These are phyloP conservation scores for Rossbeevera mucosa DNA, from an alignment of 768 basidiomycete species.

Conservation along the genomic window DNA sequence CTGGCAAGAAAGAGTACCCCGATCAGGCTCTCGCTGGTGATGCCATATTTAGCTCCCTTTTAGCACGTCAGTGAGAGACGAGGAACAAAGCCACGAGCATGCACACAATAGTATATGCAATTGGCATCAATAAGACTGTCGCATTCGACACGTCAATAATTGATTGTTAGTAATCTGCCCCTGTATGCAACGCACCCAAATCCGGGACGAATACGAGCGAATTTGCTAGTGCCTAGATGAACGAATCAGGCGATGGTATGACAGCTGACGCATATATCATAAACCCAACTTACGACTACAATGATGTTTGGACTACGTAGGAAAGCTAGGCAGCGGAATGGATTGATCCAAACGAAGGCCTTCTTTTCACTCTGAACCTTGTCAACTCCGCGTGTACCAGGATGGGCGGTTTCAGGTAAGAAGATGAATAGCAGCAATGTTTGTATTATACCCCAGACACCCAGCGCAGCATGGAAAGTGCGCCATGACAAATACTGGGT, in stretches of 20 bases:
- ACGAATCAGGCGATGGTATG: background rate
- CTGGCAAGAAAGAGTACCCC: slow-evolving; percentile 25
- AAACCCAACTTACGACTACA: slow-evolving; percentile 41
- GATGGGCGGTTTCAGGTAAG: slow-evolving; percentile 66
- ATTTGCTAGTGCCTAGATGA: slow-evolving; percentile 41
- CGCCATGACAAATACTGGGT: slow-evolving; percentile 68
- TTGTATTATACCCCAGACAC: slow-evolving; percentile 36
- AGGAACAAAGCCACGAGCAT: background rate
- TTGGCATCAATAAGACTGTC: slow-evolving; percentile 49
- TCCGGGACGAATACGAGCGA: slow-evolving; percentile 25
- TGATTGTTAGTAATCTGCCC: background rate
- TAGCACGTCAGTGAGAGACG: background rate
- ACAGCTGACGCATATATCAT: background rate
- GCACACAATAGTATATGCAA: slow-evolving; percentile 64
- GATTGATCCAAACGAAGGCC: slow-evolving; percentile 52
- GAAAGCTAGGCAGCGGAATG: slow-evolving; percentile 46
- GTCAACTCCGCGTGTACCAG: slow-evolving; percentile 52
- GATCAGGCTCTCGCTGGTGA: slow-evolving; percentile 19
- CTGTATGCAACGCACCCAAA: slow-evolving; percentile 29
- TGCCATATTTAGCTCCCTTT: slow-evolving; percentile 43
- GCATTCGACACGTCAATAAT: background rate
- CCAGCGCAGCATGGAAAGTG: slow-evolving; percentile 47
- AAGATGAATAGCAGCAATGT: slow-evolving; percentile 39
- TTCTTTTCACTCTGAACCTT: slow-evolving; percentile 28
- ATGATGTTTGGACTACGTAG: slow-evolving; percentile 59